Conservation (phyloP, 805 yeast genomes). For the Naumovozyma dairenensis region DNA sequence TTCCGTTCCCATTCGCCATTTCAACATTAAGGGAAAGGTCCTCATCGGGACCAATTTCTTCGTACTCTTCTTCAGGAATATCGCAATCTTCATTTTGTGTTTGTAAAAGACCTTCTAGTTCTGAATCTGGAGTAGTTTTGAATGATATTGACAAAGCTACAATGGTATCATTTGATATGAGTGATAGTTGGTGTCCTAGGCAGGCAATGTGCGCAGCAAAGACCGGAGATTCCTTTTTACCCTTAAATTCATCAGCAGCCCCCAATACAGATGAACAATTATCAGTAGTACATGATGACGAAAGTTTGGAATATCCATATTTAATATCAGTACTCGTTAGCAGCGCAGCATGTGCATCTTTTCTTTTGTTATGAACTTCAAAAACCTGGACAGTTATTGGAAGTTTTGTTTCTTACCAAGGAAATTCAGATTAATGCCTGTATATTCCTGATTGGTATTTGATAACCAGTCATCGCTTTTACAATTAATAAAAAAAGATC, state of each 20-base stretch:
- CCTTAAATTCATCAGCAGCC: not conserved
- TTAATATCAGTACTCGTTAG: not conserved
- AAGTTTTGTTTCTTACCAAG: no score
- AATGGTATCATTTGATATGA: not conserved
- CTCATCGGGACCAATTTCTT: not conserved
- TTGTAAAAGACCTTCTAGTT: not conserved
- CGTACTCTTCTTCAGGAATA: not conserved
- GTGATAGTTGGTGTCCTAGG: not conserved
- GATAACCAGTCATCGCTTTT: not conserved
- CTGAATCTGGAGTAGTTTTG: not conserved
- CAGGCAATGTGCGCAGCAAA: not conserved
- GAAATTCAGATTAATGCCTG: not conserved
- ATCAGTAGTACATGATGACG: not conserved
- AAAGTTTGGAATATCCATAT: not conserved
- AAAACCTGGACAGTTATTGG: no score
- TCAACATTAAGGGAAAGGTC: no score
- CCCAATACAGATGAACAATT: not conserved
- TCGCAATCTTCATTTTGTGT: not conserved
- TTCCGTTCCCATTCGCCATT: no score
- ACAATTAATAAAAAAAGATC: not conserved
- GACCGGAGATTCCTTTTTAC: not conserved
- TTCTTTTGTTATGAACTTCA: no score
- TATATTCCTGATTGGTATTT: not conserved
- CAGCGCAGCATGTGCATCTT: no score
- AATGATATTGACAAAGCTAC: not conserved